Base-by-base conservation (phyloP, 106 monocot species). In the Phalaenopsis equestris region DNA sequence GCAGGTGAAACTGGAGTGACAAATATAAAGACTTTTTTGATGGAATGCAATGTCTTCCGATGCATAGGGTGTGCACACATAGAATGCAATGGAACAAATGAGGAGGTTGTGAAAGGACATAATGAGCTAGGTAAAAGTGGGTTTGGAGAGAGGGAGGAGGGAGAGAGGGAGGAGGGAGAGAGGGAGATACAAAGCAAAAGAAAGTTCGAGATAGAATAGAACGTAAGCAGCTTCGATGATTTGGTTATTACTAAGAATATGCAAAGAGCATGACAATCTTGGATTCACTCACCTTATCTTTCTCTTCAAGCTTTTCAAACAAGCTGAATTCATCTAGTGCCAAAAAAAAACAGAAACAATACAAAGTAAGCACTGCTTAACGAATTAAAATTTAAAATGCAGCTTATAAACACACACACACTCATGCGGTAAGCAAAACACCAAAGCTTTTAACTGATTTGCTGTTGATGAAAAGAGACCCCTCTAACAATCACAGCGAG, bases 261-360 rank as follows among this genome's bases (percentile, higher is more conserved):
- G n/a, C 12, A 24, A 48, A 48, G 76, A 24, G 77, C 58, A 37
- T 55, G 14, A 57, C n/a, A 78, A 37, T 72, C 61, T 37, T 76
- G 14, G 41, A 48, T 43, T 16, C 73, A 56, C 80, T 86, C 75
- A 83, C 91, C 91, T 86, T 81, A 72, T 75, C 15, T 73, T 73
- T 87, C 61, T 91, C 84, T 91, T 91, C 91, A 79, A 88, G 91
- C 61, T 86, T 86, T 77, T 85, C 88, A 55, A 91, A 80, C 36
- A 78, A 46, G 37, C 84, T 83, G 56, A 90, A 84, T 45, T 67
- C 47, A 79, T 72, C 78, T 52, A 77, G 77, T 82, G 76, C n/a
- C 55, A 42, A 48, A 73, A 57, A 41, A 24, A 73, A 74, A 4
- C 14, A 12, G 8, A 2, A 48, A 83, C 5, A 41, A 46, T 74